These are phyloP conservation scores for Hypholoma fasciculare DNA, from an alignment of 768 basidiomycete species.

Conservation along the genomic window DNA sequence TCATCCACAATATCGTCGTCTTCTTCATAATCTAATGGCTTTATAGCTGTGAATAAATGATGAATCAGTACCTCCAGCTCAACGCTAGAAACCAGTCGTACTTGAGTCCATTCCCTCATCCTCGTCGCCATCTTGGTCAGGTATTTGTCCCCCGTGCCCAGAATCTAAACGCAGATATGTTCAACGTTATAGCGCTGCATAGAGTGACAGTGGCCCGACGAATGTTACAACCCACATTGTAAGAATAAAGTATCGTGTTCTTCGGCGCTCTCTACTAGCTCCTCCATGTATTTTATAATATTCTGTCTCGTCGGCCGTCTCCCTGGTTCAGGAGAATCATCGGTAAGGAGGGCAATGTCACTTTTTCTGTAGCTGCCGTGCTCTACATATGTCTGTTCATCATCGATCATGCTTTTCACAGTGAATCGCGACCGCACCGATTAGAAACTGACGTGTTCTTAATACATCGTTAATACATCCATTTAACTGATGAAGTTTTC, in stretches of 20 bases:
- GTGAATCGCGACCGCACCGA: no score
- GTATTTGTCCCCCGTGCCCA: neutral
- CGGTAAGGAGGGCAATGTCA: neutral
- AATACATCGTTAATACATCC: neutral
- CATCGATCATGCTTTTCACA: no score
- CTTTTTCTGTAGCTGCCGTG: neutral
- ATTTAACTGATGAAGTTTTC: neutral
- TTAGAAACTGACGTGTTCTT: neutral
- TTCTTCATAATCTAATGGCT: neutral
- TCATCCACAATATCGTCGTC: neutral
- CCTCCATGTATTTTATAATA: neutral
- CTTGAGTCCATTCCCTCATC: neutral
- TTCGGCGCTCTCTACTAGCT: neutral
- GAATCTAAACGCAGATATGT: neutral
- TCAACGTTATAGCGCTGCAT: neutral
- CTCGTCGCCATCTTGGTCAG: neutral
- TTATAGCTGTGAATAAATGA: neutral
- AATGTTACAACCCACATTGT: neutral
- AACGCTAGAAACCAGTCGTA: neutral
- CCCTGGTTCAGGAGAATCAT: neutral
- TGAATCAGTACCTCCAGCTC: no score
- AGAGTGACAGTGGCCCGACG: neutral
- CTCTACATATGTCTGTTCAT: no score
- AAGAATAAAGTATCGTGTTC: neutral
- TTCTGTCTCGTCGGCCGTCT: neutral